phyloP scores from a whole-genome alignment of 1,139 yeast genomes.

The Yamadazyma conglobata region DNA sequence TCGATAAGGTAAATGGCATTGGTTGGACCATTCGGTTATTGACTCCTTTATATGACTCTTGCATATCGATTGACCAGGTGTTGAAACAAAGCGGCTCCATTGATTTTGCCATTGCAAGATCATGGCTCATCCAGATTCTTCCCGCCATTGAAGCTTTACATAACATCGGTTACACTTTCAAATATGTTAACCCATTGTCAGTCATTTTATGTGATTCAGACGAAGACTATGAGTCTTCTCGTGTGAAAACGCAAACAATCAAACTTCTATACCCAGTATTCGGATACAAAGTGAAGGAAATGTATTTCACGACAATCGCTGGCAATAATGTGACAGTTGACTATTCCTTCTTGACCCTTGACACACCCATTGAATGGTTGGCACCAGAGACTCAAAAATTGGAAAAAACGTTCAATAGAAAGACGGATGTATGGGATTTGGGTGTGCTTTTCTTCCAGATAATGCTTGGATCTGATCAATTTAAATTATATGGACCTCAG shows the following conservation, averaged over 20 bases:
- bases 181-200: slow-evolving; percentile 59
- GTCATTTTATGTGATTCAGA: slow-evolving; percentile 32
- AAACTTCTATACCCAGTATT: slow-evolving; percentile 69
- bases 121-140: slow-evolving; percentile 83
- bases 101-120: slow-evolving; percentile 70
- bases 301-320: slow-evolving; percentile 50
- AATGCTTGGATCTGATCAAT: slow-evolving; percentile 51
- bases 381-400: slow-evolving; percentile 68
- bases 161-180: slow-evolving; percentile 75
- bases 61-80: slow-evolving; percentile 61
- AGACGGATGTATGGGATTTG: slow-evolving; percentile 90
- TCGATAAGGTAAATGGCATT: slow-evolving; percentile 39
- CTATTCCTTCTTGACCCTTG: slow-evolving; percentile 14
- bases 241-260: slow-evolving; percentile 33
- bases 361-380: slow-evolving; percentile 49
- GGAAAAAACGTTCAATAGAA: slow-evolving; percentile 53
- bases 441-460: slow-evolving; percentile 77
- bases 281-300: slow-evolving; percentile 60
- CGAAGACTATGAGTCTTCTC: slow-evolving; percentile 13
- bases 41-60: slow-evolving; percentile 55
- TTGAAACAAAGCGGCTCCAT: slow-evolving; percentile 67
- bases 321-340: slow-evolving; percentile 10
- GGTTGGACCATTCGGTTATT: slow-evolving; percentile 68
- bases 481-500: slow-evolving; percentile 57
- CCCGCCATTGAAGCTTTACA: slow-evolving; percentile 85